Evolutionary conservation across 805 yeast genomes (phyloP), one percentile per base, ranked within the genome.

Genomic region (Lipomyces lipofer): DNA sequence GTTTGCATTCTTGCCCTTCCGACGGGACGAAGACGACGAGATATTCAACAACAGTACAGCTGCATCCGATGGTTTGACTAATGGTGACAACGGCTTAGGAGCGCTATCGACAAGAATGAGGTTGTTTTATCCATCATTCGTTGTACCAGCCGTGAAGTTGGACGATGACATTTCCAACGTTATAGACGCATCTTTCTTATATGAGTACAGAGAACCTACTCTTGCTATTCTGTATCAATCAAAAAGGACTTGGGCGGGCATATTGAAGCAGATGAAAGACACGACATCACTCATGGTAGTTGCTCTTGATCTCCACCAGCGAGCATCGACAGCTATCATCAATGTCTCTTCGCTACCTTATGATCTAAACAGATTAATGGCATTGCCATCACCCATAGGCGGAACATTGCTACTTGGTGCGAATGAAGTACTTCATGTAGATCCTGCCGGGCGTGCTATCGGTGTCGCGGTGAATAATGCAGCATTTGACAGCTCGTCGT

Each of bases 131-230:
- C 69, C 81, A 6, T 86, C 95, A 52, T 80, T 80, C 52, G 71
- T 88, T 8, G 66, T 87, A 24, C 49, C 46, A 1, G 82, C 85
- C 0, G 71, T 78, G 0, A 72, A 78, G 24, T 71, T 92, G 35
- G 83, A 84, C 60, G 63, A 80, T 0, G 75, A 79, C 3, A 75
- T 90, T 43, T 70, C 75, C 19, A 81, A 83, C 58, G 80, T 94
- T 13, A 73, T 85, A 1, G 95, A 88, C 65, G 76, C 85, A 62
- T 82, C 81, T 46, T 91, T 87, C 66, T 69, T 92, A 36, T 70
- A 82, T 64, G 84, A 84, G 52, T 92, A 88, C 66, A 73, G 85
- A 60, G 94, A 85, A 54, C 95, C 97, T 0, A 91, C 97, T 0
- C 62, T 89, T 19, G 92, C 86, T 0, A 75, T 89, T 3, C 66